Conservation (phyloP, 2,329 filamentous ascomycete genomes). For the Calonectria pteridis region DNA sequence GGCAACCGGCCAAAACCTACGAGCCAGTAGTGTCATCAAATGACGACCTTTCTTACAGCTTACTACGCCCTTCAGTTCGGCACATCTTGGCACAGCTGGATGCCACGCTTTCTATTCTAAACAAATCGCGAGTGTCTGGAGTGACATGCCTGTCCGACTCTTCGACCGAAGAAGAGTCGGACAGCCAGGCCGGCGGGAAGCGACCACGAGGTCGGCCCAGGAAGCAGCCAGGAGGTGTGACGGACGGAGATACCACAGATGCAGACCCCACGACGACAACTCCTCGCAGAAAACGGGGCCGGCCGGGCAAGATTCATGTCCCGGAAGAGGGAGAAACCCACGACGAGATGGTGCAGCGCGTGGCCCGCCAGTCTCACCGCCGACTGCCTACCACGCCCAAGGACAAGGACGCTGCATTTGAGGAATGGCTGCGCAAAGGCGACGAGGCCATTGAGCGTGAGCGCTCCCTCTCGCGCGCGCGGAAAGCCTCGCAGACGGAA, state of each 20-base stretch:
- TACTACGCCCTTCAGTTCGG: conserved; percentile 77
- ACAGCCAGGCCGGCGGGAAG: conserved; percentile 43
- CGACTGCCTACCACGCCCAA: conserved; percentile 41
- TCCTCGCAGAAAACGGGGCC: conserved; percentile 47
- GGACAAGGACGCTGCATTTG: conserved; percentile 49
- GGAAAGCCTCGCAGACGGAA: conserved; percentile 30
- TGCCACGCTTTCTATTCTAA: conserved; percentile 75
- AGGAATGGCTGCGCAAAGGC: conserved; percentile 50
- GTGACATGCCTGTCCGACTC: conserved; percentile 56
- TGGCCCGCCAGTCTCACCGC: conserved; percentile 59
- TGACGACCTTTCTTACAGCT: conserved; percentile 73
- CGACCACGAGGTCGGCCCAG: conserved; percentile 46
- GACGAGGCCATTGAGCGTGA: conserved; percentile 43
- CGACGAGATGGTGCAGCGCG: conserved; percentile 59
- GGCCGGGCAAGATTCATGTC: conserved; percentile 55
- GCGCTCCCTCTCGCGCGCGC: conserved; percentile 29
- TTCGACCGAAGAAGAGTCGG: conserved; percentile 53
- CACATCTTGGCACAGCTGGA: conserved; percentile 80
- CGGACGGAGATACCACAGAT: conserved; percentile 26
- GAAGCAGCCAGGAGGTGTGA: conserved; percentile 16
- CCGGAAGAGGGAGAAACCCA: conserved; percentile 60
- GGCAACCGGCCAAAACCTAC: conserved; percentile 43
- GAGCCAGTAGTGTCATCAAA: conserved; percentile 74
- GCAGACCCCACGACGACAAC: conserved; percentile 19
- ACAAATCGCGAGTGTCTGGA: conserved; percentile 70